These are phyloP conservation scores for Fusarium xylarioides DNA, from an alignment of 2,329 filamentous ascomycete species.

Conservation along the genomic window DNA sequence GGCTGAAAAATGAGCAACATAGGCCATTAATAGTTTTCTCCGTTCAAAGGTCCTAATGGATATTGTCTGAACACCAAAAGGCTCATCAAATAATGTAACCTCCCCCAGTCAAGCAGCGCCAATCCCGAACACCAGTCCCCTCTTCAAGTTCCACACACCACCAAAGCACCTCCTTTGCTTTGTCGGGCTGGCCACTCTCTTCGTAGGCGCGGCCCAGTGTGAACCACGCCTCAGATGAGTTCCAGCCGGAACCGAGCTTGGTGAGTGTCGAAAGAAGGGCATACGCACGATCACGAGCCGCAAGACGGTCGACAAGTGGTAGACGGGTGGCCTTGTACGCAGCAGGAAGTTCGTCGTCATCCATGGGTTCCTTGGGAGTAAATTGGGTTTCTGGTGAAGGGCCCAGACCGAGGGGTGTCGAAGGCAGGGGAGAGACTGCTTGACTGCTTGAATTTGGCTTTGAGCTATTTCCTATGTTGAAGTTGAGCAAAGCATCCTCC, in stretches of 20 bases:
- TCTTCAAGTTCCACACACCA: constrained; percentile 98
- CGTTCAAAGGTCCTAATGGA: not conserved
- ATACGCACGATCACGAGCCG: constrained; percentile 88
- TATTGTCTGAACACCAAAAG: not conserved
- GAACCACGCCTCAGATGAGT: constrained; percentile 93
- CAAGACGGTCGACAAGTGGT: constrained; percentile 81
- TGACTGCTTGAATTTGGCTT: constrained; percentile 6
- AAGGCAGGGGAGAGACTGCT: constrained; percentile 48
- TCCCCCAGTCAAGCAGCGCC: constrained; percentile 74
- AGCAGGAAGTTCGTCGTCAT: constrained; percentile 56
- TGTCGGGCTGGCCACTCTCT: constrained; percentile 82
- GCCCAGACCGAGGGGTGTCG: constrained; percentile 58
- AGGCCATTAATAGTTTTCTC: not conserved
- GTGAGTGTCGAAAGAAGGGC: constrained; percentile 83
- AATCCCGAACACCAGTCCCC: constrained; percentile 78
- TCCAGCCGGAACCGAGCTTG: constrained; percentile 88
- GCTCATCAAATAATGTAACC: constrained; percentile 64
- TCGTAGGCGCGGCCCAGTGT: constrained; percentile 88
- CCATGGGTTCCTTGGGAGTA: constrained; percentile 30
- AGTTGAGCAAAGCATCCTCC: constrained; percentile 26
- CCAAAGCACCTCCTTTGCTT: constrained; percentile 93
- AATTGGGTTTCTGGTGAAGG: constrained; percentile 35
- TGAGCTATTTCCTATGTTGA: not conserved
- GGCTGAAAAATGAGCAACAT: not conserved
- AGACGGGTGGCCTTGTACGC: constrained; percentile 69